These are phyloP conservation scores for Phialophora chinensis DNA, from an alignment of 2,329 filamentous ascomycete genomes.

Conservation along the genomic window DNA sequence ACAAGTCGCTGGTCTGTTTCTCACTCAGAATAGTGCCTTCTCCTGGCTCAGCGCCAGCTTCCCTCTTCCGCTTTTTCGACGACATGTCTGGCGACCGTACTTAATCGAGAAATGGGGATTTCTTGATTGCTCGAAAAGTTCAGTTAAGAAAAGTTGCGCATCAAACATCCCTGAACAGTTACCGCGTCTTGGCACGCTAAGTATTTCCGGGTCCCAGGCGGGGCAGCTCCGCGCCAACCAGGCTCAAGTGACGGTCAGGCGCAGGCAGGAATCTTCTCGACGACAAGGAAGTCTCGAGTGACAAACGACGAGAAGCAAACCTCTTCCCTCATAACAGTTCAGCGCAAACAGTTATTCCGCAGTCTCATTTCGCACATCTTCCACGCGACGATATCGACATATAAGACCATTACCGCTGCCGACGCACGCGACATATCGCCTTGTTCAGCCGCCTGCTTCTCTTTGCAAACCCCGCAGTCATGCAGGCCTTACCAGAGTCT, in stretches of 20 bases:
- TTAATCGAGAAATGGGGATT: not conserved
- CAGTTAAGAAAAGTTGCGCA: not conserved
- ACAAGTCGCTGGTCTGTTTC: conserved; percentile 12
- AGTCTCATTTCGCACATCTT: not conserved
- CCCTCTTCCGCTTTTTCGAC: conserved; percentile 2
- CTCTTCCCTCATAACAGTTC: not conserved
- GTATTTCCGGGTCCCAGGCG: not conserved
- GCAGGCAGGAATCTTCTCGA: conserved; percentile 2
- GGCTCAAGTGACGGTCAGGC: not conserved
- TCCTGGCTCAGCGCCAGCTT: not conserved
- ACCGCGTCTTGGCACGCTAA: not conserved
- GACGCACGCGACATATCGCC: conserved; percentile 24
- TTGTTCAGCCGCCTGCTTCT: conserved; percentile 15
- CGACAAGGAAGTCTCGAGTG: not conserved
- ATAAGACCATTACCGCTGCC: not conserved
- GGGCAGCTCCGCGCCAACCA: not conserved
- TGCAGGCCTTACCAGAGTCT: conserved; percentile 70
- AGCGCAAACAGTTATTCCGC: not conserved
- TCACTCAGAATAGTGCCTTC: not conserved
- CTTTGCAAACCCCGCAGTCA: conserved; percentile 53
- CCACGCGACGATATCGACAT: not conserved
- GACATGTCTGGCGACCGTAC: not conserved
- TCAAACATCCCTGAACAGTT: not conserved
- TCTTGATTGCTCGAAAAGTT: not conserved
- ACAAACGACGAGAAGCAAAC: not conserved